These are phyloP conservation scores for Eucalyptus sp. DNA, from an alignment of 345 rosid species.

Conservation along the genomic window DNA sequence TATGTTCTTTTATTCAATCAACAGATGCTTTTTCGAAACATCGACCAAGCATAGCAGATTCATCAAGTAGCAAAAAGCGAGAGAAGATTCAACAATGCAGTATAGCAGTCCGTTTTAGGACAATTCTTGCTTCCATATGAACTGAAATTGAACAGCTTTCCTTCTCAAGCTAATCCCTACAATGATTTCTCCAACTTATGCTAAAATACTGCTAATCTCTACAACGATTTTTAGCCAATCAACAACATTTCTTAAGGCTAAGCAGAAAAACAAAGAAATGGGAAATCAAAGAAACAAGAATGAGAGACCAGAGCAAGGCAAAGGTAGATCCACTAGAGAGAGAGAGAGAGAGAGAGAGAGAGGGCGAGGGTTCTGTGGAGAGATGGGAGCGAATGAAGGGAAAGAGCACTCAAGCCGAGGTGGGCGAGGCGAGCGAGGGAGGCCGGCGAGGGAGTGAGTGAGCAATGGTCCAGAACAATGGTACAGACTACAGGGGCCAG, in stretches of 20 bases:
- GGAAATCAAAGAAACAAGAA: not conserved
- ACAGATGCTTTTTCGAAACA: too few relatives aligned
- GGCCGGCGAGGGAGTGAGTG: not conserved
- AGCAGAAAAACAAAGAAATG: not conserved
- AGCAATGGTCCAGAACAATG: not conserved
- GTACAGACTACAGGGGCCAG: too few relatives aligned
- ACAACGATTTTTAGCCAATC: too few relatives aligned
- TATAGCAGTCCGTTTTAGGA: too few relatives aligned
- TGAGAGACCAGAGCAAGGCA: not conserved
- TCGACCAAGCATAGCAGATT: fast-evolving
- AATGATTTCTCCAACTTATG: not conserved
- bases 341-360: not conserved
- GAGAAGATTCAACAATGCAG: fast-evolving
- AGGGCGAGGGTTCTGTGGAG: not conserved
- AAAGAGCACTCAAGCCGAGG: too few relatives aligned
- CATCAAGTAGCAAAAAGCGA: too few relatives aligned
- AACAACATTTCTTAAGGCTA: not conserved
- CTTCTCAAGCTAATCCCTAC: too few relatives aligned
- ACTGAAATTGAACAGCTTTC: too few relatives aligned
- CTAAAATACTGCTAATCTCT: not conserved
- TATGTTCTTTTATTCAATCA: too few relatives aligned
- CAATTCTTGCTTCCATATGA: too few relatives aligned
- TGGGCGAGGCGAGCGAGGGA: not conserved
- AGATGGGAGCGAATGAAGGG: not conserved
- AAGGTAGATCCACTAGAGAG: not conserved